Base-by-base conservation (phyloP, 805 yeast genomes). In the Zygotorulaspora florentina region DNA sequence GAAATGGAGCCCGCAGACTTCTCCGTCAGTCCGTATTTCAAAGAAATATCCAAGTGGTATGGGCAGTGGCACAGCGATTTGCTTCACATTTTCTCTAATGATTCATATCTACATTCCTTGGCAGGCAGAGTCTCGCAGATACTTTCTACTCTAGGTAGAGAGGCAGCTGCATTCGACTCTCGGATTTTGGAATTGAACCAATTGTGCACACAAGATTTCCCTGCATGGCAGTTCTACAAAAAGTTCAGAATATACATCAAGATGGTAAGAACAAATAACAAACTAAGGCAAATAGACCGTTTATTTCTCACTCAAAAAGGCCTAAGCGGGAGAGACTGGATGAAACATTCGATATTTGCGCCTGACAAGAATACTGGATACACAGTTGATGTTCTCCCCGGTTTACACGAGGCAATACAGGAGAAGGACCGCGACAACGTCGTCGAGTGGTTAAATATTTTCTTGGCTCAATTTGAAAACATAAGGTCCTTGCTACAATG, bases 181-280 rank as follows among this genome's bases (percentile, higher is more conserved):
- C 72, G 72, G 49, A 72, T 75, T 15, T 56, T 57, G 3, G 60
- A 69, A 1, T 69, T 87, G 23, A 80, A 79, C 51, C 64, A 67
- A 1, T 71, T 75, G 28, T 76, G 81, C 44, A 64, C 72, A 1
- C 67, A 73, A 35, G 97, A 87, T 55, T 84, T 77, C 55, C 89
- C 96, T 1, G 85, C 96, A 89, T 87, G 83, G 68, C 71, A 75
- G 51, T 67, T 75, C 42, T 74, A 71, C 52, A 75, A 72, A 52
- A 87, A 87, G 62, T 58, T 86, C 30, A 73, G 68, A 41, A 70
- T 81, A 3, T 82, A 80, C 41, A 74, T 83, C 12, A 74, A 75
- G 44, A 69, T 83, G 46, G 76, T 82, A 46, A 61, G 76, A 25
- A 66, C 77, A 5, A 82, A 83, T 52, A 67, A 69, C 43, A 78